These are phyloP conservation scores for Abrus pulchellus DNA, from an alignment of 306 rosid species.

Conservation along the genomic window DNA sequence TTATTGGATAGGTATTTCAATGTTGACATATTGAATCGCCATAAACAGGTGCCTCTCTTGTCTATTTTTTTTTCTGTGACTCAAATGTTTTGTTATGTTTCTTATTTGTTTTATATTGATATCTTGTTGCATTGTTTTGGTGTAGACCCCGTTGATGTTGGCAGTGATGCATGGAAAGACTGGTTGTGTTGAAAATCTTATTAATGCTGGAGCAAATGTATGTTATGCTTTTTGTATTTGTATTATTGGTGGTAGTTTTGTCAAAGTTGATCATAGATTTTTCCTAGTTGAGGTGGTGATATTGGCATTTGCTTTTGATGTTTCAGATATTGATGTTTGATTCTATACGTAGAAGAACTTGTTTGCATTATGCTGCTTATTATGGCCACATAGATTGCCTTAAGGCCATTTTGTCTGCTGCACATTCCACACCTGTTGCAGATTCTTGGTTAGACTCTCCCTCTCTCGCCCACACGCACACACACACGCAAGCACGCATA, in stretches of 20 bases:
- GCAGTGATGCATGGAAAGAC: slow-evolving; percentile 87
- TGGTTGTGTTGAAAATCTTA: slow-evolving; percentile 69
- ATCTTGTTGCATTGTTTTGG: neutral
- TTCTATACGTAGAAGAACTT: slow-evolving; percentile 76
- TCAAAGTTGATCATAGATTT: slow-evolving; percentile 18
- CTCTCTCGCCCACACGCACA: neutral
- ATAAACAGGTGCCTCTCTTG: slow-evolving; percentile 66
- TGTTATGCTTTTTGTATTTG: slow-evolving; percentile 35
- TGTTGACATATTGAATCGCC: slow-evolving; percentile 74
- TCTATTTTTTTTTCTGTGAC: slow-evolving; percentile 6
- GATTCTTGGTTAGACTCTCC: slow-evolving; percentile 72
- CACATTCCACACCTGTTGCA: slow-evolving; percentile 77
- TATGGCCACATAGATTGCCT: slow-evolving; percentile 85
- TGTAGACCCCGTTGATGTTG: slow-evolving; percentile 87
- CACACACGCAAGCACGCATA: neutral
- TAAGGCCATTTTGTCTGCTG: slow-evolving; percentile 76
- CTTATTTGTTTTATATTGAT: neutral
- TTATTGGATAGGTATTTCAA: slow-evolving; percentile 67
- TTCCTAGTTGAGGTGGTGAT: slow-evolving; percentile 27
- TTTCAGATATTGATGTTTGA: slow-evolving; percentile 88
- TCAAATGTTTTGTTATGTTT: slow-evolving; percentile 1
- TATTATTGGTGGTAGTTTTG: slow-evolving; percentile 20
- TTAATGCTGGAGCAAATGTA: slow-evolving; percentile 91
- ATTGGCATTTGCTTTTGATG: slow-evolving; percentile 34
- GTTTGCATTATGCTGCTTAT: slow-evolving; percentile 89